phyloP scores from a whole-genome alignment of 495 filamentous ascomycete genomes.

The Penicillium lagena region DNA sequence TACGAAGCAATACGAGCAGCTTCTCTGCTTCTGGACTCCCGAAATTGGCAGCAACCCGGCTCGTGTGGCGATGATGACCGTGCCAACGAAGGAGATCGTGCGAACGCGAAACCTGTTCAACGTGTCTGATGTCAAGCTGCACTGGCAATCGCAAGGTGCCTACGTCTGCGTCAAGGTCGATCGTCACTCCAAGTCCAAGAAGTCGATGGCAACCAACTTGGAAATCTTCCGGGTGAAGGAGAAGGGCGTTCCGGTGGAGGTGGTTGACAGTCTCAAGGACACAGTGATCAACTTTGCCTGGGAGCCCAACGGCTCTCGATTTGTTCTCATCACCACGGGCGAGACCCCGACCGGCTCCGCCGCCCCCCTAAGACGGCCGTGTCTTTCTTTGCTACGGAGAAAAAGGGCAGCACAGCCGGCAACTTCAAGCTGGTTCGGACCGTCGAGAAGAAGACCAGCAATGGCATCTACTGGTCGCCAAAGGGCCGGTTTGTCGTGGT shows the following conservation, averaged over 20 bases:
- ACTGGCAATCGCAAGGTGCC: conserved; percentile 87
- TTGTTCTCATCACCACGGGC: conserved; percentile 92
- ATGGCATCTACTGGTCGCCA: conserved; percentile 99
- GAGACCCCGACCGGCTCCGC: conserved; percentile 72
- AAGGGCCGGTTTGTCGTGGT: conserved; percentile 91
- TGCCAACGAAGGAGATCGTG: conserved; percentile 88
- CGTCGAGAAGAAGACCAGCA: conserved; percentile 97
- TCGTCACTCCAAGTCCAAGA: conserved; percentile 97
- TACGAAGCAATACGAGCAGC: conserved; percentile 84
- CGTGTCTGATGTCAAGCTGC: conserved; percentile 89
- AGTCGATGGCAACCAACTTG: conserved; percentile 90
- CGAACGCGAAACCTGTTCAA: conserved; percentile 96
- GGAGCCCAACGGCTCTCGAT: conserved; percentile 95
- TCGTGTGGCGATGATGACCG: conserved; percentile 91
- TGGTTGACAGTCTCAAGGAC: conserved; percentile 94
- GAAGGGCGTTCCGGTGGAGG: conserved; percentile 96
- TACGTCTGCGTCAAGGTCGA: conserved; percentile 99
- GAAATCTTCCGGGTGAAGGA: conserved; percentile 96
- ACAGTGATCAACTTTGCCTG: conserved; percentile 98
- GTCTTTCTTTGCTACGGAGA: conserved; percentile 93
- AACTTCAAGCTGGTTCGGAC: conserved; percentile 95
- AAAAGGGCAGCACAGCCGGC: conserved; percentile 71
- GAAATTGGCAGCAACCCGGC: conserved; percentile 98
- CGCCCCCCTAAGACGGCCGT: conserved; percentile 91
- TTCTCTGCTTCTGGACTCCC: conserved; percentile 97